These are phyloP conservation scores for Brassica balearica DNA, from an alignment of 441 rosid genomes.

Conservation along the genomic window DNA sequence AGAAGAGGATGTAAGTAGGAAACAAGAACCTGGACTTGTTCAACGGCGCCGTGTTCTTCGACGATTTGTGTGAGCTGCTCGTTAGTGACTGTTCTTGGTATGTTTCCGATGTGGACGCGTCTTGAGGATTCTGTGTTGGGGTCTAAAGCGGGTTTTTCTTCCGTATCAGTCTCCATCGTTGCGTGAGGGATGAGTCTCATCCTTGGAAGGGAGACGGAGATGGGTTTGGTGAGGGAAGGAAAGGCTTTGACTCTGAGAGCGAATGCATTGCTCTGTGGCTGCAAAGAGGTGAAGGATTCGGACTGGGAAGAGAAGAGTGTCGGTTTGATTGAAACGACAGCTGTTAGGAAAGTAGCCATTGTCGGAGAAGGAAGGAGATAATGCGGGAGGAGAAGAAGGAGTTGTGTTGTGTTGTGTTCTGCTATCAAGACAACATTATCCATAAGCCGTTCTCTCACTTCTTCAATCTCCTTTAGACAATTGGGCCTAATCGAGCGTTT, in stretches of 20 bases:
- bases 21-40: slow-evolving; percentile 72
- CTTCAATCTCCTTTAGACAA: neutral
- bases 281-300: slow-evolving; percentile 27
- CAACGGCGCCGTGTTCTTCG: slow-evolving; percentile 84
- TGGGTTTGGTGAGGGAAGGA: slow-evolving; percentile 20
- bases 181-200: slow-evolving; percentile 49
- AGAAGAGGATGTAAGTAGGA: neutral
- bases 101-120: slow-evolving; percentile 82
- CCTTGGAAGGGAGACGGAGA: slow-evolving; percentile 35
- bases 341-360: slow-evolving; percentile 43
- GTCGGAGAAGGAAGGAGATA: slow-evolving; percentile 14
- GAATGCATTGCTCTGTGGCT: slow-evolving; percentile 17
- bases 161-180: slow-evolving; percentile 54
- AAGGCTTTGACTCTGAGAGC: neutral
- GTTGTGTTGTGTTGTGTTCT: neutral
- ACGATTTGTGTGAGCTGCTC: slow-evolving; percentile 71
- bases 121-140: slow-evolving; percentile 63
- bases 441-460: slow-evolving; percentile 17
- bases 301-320: slow-evolving; percentile 30
- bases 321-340: slow-evolving; percentile 39
- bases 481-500: slow-evolving; percentile 21
- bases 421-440: slow-evolving; percentile 36
- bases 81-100: slow-evolving; percentile 69
- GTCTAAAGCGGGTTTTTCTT: slow-evolving; percentile 43
- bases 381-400: slow-evolving; percentile 5